These are phyloP conservation scores for Rhodamnia argentea DNA, from an alignment of 345 rosid species.

Conservation along the genomic window DNA sequence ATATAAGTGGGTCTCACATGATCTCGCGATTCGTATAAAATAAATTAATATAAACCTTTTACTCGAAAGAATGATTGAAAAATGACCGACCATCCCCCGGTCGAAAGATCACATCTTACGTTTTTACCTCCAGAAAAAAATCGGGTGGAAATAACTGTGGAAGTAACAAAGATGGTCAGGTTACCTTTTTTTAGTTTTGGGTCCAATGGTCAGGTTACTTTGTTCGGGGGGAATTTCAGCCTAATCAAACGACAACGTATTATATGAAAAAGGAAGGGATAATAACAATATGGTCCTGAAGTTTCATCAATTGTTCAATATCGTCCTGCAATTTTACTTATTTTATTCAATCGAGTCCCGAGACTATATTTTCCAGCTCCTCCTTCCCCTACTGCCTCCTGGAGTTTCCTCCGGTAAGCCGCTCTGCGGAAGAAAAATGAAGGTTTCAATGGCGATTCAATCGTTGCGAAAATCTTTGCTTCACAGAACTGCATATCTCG, in stretches of 20 bases:
- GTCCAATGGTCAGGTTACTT: not conserved
- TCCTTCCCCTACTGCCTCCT: not conserved
- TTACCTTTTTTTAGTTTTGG: not conserved
- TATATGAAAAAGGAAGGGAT: too few relatives aligned
- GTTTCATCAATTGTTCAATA: not conserved
- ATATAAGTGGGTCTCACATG: not conserved
- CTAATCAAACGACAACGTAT: not conserved
- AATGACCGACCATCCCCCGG: not conserved
- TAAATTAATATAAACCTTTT: accelerated
- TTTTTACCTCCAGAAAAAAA: too few relatives aligned
- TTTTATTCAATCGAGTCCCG: not conserved
- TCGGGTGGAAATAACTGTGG: not conserved
- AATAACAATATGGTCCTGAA: not conserved
- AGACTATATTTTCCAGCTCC: not conserved
- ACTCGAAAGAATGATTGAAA: not conserved
- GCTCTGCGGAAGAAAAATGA: not conserved
- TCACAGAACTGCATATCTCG: not conserved
- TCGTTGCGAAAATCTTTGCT: not conserved
- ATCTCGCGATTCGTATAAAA: not conserved
- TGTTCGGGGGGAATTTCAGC: not conserved
- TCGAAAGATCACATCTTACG: not conserved
- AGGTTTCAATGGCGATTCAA: not conserved
- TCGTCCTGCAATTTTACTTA: not conserved
- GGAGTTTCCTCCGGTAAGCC: not conserved
- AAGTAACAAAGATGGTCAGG: not conserved